Percentiles rank a stretch among this genome's conserved stretches.
These are phyloP conservation scores for Cryptococcus sp. DNA, from an alignment of 1,284 basidiomycete species.

Conservation along the genomic window DNA sequence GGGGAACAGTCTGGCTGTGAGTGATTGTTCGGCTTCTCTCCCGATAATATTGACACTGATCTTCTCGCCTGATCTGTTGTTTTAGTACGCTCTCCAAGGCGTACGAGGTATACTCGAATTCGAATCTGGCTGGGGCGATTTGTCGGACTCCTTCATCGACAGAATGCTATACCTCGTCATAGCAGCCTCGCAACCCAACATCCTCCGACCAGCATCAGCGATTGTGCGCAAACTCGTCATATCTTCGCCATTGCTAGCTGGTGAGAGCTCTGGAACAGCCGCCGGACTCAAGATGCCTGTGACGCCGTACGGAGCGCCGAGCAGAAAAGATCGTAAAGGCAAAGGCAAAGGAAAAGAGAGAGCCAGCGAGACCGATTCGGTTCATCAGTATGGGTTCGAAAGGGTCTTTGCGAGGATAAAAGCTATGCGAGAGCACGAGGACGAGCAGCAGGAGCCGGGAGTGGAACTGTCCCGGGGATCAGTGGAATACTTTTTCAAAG, in stretches of 20 bases:
- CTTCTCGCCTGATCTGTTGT: conserved; percentile 49
- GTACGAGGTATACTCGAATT: conserved; percentile 44
- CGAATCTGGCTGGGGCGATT: conserved; percentile 42
- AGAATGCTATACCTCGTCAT: conserved; percentile 75
- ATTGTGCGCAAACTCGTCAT: conserved; percentile 47
- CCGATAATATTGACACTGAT: conserved; percentile 2
- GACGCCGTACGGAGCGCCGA: conserved; percentile 10
- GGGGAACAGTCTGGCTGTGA: conserved; percentile 83
- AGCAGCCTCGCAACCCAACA: conserved; percentile 75
- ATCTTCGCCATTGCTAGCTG: conserved; percentile 28
- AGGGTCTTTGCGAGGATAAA: conserved; percentile 80
- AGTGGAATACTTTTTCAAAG: conserved; percentile 37
- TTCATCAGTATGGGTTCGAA: conserved; percentile 70
- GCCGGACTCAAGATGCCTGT: conserved; percentile 15
- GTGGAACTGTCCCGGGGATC: conserved; percentile 7
- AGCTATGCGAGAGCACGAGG: conserved; percentile 60
- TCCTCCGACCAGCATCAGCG: conserved; percentile 88
- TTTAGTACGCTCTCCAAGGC: conserved; percentile 45
- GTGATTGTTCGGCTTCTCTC: conserved; percentile 19
- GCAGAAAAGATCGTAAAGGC: conserved; percentile 21
- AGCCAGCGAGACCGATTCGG: conserved; percentile 14
- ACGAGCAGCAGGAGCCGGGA: conserved; percentile 58
- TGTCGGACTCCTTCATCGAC: conserved; percentile 37
- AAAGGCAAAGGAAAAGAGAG: conserved; percentile 33
- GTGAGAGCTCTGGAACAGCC: conserved; percentile 8